Evolutionary conservation across 208 protist genomes (phyloP), one percentile per base, ranked within the genome.

Genomic region (Crithidia acanthocephali): DNA sequence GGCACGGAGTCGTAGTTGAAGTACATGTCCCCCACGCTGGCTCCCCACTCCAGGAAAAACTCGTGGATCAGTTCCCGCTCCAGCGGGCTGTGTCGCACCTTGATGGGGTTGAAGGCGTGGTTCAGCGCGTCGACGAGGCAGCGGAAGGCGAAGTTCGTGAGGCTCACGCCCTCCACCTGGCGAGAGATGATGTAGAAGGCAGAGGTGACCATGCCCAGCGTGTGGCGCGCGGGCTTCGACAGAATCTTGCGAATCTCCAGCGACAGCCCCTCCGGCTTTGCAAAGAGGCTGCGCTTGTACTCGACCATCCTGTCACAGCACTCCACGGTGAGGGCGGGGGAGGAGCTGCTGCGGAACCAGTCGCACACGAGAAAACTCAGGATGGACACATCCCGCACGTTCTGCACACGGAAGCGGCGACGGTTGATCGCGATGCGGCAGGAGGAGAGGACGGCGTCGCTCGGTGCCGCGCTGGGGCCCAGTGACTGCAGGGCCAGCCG

Each of bases 401-500:
- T 72, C 35, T 83, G 82, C 33, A 90, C 86, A 30, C 80, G 73
- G 52, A 93, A 93, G 23, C 81, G 77, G 33, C 86, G 82, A 22
- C 85, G 78, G 70, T 95, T 95, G 70, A 95, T 92, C n/a, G 85
- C 84, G 47, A 84, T 78, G 56, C 87, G 85, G 66, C 80, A 91
- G 22, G 64, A 72, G 20, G 80, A 82, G n/a, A 93, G 74, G 4
- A 77, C 84, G 22, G 64, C 44, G 27, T 82, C 78, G 11, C 62
- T 69, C 13, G 82, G 88, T 18, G 86, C 83, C 22, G 80, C 84
- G 74, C 82, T 88, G 13, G 86, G 83, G 11, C 75, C 80, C 47
- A 95, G 74, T 18, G 86, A 88, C 42, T 81, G 73, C 66, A 95
- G 58, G n/a, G 86, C 82, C 28, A 71, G 50, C 32, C 73, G 66